Base-by-base conservation (phyloP, 1,284 basidiomycete species). In the Coniferiporia sulphurascens region DNA sequence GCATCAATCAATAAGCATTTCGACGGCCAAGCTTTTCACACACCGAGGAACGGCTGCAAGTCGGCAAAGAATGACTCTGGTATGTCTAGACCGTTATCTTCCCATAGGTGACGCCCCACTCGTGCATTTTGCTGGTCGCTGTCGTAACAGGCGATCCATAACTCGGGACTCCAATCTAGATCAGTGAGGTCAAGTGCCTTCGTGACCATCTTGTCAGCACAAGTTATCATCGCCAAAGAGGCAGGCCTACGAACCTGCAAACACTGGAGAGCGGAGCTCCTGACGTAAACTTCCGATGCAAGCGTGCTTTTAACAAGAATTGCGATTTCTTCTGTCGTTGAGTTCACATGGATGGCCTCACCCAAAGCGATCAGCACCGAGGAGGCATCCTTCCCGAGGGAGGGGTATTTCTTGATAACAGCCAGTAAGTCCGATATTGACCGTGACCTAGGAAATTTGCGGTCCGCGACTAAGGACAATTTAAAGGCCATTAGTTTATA, bases 161-260 rank as follows among this genome's bases (percentile, higher is more conserved):
- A 74, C 70, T 93, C 87, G 0, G 91, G 82, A 5, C 89, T 92
- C 88, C 95, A 99, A 63, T 96, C 95, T 46, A 94, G 72, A 55
- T 98, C 95, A 0, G 95, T 99, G 48, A 99, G 72, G 74, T 99
- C 97, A 65, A 99, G 89, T 0, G 94, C 89, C 91, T 96, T 65
- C 22, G 17, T 60, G 32, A 61, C 44, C 64, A 10, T 55, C 51
- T 50, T 55, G 34, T 57, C 32, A 55, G 44, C 51, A 17, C 15
- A 58, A 48, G 34, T 45, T 13, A 8, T 12, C 50, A 41, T 50
- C 34, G 22, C 35, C 19, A 36, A 46, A 36, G 36, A 49, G 21
- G 27, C 27, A 35, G 5, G 60, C n/a, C 1, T 8, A 21, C 13
- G 15, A 63, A 91, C 91, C 78, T 94, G 92, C 5, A 98, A 78